Conservation (phyloP, 345 rosid species). For the Atalantia buxifolia region DNA sequence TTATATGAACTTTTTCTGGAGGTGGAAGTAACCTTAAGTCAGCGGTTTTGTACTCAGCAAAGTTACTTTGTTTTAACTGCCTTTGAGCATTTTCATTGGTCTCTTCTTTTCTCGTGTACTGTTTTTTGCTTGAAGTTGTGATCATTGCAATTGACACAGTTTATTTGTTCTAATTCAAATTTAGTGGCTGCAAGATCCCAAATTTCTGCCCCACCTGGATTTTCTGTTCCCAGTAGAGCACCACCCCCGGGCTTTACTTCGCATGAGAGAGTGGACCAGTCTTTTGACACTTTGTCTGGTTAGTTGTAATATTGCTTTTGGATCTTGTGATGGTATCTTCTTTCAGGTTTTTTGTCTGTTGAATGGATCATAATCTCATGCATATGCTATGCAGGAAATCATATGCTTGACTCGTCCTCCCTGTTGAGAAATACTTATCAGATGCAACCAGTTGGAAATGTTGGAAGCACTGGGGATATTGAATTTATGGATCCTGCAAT, state of each 20-base stretch:
- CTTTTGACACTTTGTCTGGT: slow-evolving; percentile 52
- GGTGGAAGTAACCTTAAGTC: not conserved
- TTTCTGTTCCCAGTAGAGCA: slow-evolving; percentile 69
- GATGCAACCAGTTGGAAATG: slow-evolving; percentile 36
- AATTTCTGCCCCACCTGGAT: slow-evolving; percentile 85
- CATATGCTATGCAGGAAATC: slow-evolving; percentile 45
- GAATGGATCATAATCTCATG: not conserved
- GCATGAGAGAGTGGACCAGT: slow-evolving; percentile 49
- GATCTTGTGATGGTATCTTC: not conserved
- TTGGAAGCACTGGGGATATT: slow-evolving; percentile 47
- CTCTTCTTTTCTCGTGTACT: not conserved
- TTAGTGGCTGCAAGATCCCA: slow-evolving; percentile 56
- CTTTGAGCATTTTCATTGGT: not conserved
- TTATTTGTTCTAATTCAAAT: not conserved
- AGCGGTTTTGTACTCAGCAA: not conserved
- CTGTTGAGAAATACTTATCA: slow-evolving; percentile 49
- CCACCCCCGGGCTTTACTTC: slow-evolving; percentile 95
- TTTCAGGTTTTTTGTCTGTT: not conserved
- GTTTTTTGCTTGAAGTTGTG: not conserved
- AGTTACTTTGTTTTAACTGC: not conserved
- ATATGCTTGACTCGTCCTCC: slow-evolving; percentile 45
- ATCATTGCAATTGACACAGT: not conserved
- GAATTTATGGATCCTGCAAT: slow-evolving; percentile 95
- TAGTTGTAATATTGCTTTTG: slow-evolving; percentile 15
- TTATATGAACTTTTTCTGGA: not conserved